Base-by-base conservation (phyloP, 768 basidiomycete species). In the Galerina sulciceps region DNA sequence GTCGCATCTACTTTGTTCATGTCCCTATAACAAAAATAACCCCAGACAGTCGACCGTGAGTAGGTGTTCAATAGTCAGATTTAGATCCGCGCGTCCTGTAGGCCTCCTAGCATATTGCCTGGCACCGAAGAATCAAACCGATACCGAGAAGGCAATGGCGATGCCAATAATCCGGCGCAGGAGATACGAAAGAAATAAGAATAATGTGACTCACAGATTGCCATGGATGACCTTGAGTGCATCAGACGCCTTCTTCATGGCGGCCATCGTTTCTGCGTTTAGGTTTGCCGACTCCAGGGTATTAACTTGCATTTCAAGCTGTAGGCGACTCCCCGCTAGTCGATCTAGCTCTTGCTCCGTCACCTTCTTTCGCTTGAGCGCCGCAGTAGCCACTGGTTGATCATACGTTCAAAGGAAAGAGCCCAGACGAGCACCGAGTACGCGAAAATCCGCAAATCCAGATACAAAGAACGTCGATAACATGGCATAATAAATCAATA, bases 251-350 rank as follows among this genome's bases (percentile, higher is more conserved):
- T 91, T 91, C 90, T 95, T 97, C 93, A 99, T 97, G 23, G 92
- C 95, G 18, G 85, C 80, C 91, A 99, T 94, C 13, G 95, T 98
- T 82, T 98, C 95, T 69, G 91, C 89, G 73, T 99, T 99, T 74
- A 99, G 83, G 78, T 98, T 99, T 43, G 97, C 97, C 14, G 92
- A 93, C 74, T 99, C 97, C 44, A 99, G 84, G 17, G 96, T 96
- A 76, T 96, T 96, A 58, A 99, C 90, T 78, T 99, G 96, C 73
- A 92, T 89, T 78, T 98, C 96, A 31, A 99, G 83, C 67, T 97
- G 96, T 71, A 98, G 73, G 63, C 93, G 85, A 53, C 90, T 91
- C 11, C 92, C 93, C 46, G 87, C 84, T 63, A 99, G 78, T 65
- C 89, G 83, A 62, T 97, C 94, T 59, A 98, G 79, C 73, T 99